A percentile compares a stretch with the other conserved stretches of the same genome.
Conservation (phyloP, 2,329 filamentous ascomycete species). For the Didymella pomorum region DNA sequence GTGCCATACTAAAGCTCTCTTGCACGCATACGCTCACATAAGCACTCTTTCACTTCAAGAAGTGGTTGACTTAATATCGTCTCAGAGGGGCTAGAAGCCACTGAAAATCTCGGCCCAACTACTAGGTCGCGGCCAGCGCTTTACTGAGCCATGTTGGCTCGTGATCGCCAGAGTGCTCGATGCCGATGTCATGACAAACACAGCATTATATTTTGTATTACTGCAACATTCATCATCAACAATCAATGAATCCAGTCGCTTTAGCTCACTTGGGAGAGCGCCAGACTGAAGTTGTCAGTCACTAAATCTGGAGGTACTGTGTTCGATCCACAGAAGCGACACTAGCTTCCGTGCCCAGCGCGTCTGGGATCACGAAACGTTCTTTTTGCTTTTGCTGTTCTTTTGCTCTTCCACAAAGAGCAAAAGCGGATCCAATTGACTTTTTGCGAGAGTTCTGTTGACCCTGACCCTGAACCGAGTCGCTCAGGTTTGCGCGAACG, state of each 20-base stretch:
- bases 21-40: not conserved
- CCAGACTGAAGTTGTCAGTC: constrained; percentile 3
- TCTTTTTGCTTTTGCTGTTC: not conserved
- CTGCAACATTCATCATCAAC: too few species aligned
- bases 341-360: not conserved
- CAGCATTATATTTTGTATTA: too few species aligned
- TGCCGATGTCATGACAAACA: too few species aligned
- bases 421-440: too few species aligned
- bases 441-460: too few species aligned
- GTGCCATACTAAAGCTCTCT: not conserved
- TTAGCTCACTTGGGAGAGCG: constrained; percentile 5
- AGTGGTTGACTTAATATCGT: not conserved
- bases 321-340: constrained; percentile 5
- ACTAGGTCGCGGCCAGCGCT: not conserved
- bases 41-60: not conserved
- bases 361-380: not conserved
- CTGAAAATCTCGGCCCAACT: too few species aligned
- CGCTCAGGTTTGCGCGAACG: too few species aligned
- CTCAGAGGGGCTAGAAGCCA: too few species aligned
- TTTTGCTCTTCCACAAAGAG: not conserved
- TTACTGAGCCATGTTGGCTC: too few species aligned
- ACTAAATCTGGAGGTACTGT: constrained; percentile 3
- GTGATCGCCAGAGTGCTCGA: too few species aligned
- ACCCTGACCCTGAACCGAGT: too few species aligned
- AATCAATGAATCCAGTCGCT: constrained; percentile 1